Conservation (phyloP, 768 basidiomycete species). For the Cystofilobasidium ferigula region DNA sequence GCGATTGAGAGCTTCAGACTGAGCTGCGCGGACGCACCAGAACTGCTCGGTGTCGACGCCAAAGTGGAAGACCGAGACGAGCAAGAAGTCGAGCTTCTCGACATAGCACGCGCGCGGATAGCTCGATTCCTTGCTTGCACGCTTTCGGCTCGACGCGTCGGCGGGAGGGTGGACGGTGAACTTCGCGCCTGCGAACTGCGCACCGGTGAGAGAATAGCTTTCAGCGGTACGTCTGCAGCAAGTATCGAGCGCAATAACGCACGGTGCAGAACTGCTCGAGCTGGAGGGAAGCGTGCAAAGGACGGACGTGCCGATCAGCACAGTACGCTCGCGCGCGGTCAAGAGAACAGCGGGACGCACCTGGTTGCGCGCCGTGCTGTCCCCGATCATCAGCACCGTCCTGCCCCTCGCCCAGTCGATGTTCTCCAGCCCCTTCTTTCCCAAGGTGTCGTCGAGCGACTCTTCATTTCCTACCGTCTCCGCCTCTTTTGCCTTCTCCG, state of each 20-base stretch:
- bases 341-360: not conserved
- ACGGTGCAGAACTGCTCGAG: slow-evolving; percentile 31
- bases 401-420: slow-evolving; percentile 27
- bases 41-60: slow-evolving; percentile 29
- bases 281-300: slow-evolving; percentile 6
- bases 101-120: slow-evolving; percentile 29
- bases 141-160: not conserved
- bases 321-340: slow-evolving; percentile 2
- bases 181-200: slow-evolving; percentile 12
- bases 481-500: not conserved
- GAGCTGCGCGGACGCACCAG: slow-evolving; percentile 16
- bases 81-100: slow-evolving; percentile 29
- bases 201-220: not conserved
- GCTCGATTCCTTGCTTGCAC: slow-evolving; percentile 18
- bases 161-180: slow-evolving; percentile 5
- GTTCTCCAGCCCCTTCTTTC: slow-evolving; percentile 22
- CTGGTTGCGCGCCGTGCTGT: slow-evolving; percentile 29
- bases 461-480: not conserved
- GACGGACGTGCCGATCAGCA: not conserved
- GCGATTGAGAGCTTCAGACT: not conserved
- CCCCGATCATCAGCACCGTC: slow-evolving; percentile 31
- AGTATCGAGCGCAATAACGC: slow-evolving; percentile 13
- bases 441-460: slow-evolving; percentile 2
- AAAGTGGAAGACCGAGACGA: slow-evolving; percentile 32
- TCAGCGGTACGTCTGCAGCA: not conserved